These are phyloP conservation scores for Aspergillus nomiae DNA, from an alignment of 2,329 filamentous ascomycete genomes.

Conservation along the genomic window DNA sequence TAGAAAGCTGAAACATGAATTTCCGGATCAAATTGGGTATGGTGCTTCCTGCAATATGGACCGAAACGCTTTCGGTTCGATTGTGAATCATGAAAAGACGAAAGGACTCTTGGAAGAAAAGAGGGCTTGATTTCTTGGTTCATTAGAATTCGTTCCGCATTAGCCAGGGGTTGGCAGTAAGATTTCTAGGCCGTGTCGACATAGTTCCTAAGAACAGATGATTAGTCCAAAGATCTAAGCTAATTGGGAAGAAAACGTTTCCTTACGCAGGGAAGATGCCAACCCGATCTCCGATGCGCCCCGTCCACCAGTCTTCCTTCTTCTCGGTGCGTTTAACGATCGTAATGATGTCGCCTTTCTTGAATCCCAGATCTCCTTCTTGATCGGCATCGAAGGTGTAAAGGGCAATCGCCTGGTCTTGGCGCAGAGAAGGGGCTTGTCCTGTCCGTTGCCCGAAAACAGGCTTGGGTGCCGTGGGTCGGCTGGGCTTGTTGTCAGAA, in stretches of 20 bases:
- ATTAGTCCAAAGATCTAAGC: conserved; percentile 13
- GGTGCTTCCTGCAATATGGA: not conserved
- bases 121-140: conserved; percentile 10
- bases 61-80: not conserved
- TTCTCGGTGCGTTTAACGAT: conserved; percentile 93
- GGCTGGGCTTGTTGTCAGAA: conserved; percentile 66
- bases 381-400: conserved; percentile 96
- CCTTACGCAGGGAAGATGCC: conserved; percentile 87
- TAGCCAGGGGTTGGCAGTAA: conserved; percentile 17
- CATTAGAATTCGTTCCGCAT: conserved; percentile 28
- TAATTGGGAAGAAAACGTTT: not conserved
- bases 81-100: conserved; percentile 1
- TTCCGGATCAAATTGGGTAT: conserved; percentile 5
- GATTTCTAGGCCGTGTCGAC: conserved; percentile 34
- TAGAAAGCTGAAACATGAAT: conserved; percentile 7
- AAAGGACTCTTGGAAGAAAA: not conserved
- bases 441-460: conserved; percentile 64
- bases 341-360: conserved; percentile 95
- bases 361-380: conserved; percentile 88
- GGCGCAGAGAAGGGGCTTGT: conserved; percentile 38
- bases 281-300: conserved; percentile 77
- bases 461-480: conserved; percentile 87
- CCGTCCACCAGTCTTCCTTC: conserved; percentile 97
- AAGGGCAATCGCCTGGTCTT: conserved; percentile 84
- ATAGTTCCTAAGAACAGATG: conserved; percentile 34